phyloP scores from a whole-genome alignment of 495 filamentous ascomycete species.

The Penicillium bovifimosum region DNA sequence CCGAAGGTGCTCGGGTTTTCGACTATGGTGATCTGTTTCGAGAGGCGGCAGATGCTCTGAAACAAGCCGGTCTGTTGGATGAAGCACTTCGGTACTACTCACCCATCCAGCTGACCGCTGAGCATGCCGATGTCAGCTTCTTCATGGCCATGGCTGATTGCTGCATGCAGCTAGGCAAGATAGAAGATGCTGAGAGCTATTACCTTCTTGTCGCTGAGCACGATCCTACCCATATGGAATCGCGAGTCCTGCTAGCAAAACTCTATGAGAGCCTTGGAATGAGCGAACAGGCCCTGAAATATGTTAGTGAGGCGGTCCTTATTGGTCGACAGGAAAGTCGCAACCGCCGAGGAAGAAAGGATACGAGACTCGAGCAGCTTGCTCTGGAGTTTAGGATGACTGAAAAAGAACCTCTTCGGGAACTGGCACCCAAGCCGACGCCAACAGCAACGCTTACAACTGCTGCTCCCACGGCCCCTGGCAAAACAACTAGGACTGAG shows the following conservation, averaged over 20 bases:
- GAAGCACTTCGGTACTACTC: constrained; percentile 72
- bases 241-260: constrained; percentile 68
- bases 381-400: constrained; percentile 34
- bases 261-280: constrained; percentile 69
- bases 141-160: constrained; percentile 71
- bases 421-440: constrained; percentile 27
- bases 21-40: constrained; percentile 72
- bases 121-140: constrained; percentile 54
- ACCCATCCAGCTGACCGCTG: constrained; percentile 54
- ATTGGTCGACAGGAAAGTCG: constrained; percentile 45
- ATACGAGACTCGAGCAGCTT: constrained; percentile 40
- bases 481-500: constrained; percentile 38
- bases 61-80: constrained; percentile 47
- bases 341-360: constrained; percentile 31
- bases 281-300: constrained; percentile 65
- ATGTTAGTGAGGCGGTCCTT: constrained; percentile 65
- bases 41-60: constrained; percentile 64
- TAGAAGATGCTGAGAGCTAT: constrained; percentile 65
- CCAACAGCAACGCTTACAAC: constrained; percentile 19
- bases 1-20: constrained; percentile 45
- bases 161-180: constrained; percentile 55
- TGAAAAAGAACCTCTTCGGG: constrained; percentile 12
- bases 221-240: constrained; percentile 63
- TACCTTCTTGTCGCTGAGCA: constrained; percentile 65
- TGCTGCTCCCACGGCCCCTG: constrained; percentile 12